phyloP scores from a whole-genome alignment of 768 basidiomycete genomes.

The Agrocybe chaxingu region DNA sequence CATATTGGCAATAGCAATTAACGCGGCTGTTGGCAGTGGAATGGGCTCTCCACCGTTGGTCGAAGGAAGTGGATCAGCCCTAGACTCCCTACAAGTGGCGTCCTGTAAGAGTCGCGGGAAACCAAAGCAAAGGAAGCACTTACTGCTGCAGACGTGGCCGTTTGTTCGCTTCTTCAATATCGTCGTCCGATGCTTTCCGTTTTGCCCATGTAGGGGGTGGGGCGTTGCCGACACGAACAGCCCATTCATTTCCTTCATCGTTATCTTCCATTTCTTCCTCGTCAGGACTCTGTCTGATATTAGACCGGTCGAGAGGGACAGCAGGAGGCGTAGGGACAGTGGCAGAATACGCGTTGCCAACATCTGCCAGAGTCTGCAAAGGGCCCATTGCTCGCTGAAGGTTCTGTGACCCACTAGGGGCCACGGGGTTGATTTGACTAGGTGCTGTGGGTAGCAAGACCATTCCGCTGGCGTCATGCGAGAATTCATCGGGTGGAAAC shows the following conservation, averaged over 20 bases:
- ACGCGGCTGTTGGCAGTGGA: constrained; percentile 26
- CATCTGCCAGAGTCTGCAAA: constrained; percentile 18
- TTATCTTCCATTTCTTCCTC: constrained; percentile 67
- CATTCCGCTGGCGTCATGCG: constrained; percentile 4
- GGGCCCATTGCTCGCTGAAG: constrained; percentile 13
- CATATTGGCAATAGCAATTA: constrained; percentile 38
- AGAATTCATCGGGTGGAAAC: constrained; percentile 13
- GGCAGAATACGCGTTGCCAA: constrained; percentile 17
- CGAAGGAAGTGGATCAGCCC: constrained; percentile 2
- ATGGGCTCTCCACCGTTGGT: constrained; percentile 8
- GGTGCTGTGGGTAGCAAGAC: constrained; percentile 6
- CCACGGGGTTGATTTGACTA: constrained; percentile 4
- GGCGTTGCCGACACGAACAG: constrained; percentile 56
- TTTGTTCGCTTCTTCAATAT: constrained; percentile 35
- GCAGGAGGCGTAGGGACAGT: constrained; percentile 19
- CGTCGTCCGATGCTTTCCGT: constrained; percentile 41
- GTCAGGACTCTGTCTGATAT: constrained; percentile 40
- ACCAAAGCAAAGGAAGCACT: background rate
- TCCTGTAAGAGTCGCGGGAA: constrained; percentile 1
- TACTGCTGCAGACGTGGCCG: constrained; percentile 40
- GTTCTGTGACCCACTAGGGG: constrained; percentile 11
- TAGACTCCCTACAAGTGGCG: background rate
- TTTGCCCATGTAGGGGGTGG: constrained; percentile 73
- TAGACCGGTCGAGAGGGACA: constrained; percentile 26
- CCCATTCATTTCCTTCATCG: constrained; percentile 60